Base-by-base conservation (phyloP, 1,139 yeast genomes). In the Sugiyamaella pinicola region DNA sequence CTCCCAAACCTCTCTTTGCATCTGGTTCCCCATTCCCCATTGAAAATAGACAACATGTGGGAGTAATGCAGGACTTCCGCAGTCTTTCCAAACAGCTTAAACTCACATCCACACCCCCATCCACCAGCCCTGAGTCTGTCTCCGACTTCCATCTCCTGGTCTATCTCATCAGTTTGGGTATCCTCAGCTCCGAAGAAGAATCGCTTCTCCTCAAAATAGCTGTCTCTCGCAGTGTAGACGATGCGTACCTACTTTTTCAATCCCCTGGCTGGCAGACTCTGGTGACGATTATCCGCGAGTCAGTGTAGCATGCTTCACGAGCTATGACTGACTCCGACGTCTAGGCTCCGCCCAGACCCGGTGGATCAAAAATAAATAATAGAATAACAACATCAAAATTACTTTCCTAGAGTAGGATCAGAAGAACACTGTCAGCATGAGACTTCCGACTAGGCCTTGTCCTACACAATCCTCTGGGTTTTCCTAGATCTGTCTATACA, bases 191-290 rank as follows among this genome's bases (percentile, higher is more conserved):
- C 0, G 71, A 72, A 4, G 96, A 87, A 61, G 72, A 78, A 62
- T 61, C 70, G 22, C 62, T 80, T 50, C 71, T 85, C 41, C 65
- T 79, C 8, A 70, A 74, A 22, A 75, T 74, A 50, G 77, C 78
- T 4, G 52, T 55, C n/a, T 57, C 58, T 12, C 55, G 60, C 6
- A 63, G 56, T 7, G 48, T 52, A 13, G 61, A 59, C 73, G 79
- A 78, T 55, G 82, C 82, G 46, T 75, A 78, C 55, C 72, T 75
- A 53, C 74, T 90, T 53, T 73, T 83, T 13, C 84, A 85, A 58
- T 74, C 80, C 49, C 81, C 86, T 0, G 91, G 93, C 0, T 85
- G 95, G 91, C 83, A 82, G 75, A 85, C 93, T 1, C 71, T 87
- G 53, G 65, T 84, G 46, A 80, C 90, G 1, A 84, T 86, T 47